These are phyloP conservation scores for Raffaelea ambrosiae DNA, from an alignment of 2,329 filamentous ascomycete genomes.

Conservation along the genomic window DNA sequence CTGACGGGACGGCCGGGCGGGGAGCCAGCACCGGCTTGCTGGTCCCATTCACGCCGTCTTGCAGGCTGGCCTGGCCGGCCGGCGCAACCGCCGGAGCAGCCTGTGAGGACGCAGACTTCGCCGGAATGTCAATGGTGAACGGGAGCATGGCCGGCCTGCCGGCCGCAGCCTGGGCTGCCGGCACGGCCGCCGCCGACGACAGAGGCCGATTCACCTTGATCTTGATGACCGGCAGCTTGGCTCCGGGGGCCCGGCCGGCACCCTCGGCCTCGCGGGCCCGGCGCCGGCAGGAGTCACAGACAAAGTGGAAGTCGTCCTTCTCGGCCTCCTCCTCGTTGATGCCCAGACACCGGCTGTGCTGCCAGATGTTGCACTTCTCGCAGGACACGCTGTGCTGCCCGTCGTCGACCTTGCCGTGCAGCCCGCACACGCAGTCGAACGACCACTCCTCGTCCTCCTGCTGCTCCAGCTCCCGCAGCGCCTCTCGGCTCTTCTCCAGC, in stretches of 20 bases:
- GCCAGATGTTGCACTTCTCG: conserved; percentile 91
- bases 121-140: neutral
- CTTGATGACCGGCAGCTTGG: conserved; percentile 33
- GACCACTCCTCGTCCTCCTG: conserved; percentile 74
- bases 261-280: conserved; percentile 47
- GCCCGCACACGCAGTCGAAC: conserved; percentile 89
- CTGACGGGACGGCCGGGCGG: no score
- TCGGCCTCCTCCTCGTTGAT: conserved; percentile 75
- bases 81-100: neutral
- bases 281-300: conserved; percentile 70
- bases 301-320: conserved; percentile 75
- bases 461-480: conserved; percentile 59
- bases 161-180: neutral
- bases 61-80: neutral
- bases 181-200: neutral
- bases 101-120: neutral
- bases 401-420: conserved; percentile 88
- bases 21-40: no score
- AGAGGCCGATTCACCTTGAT: conserved; percentile 35
- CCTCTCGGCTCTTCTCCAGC: conserved; percentile 70
- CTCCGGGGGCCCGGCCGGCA: conserved; percentile 38
- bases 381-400: conserved; percentile 90
- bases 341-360: conserved; percentile 86
- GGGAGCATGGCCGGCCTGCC: no score
- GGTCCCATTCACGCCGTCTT: neutral